These are phyloP conservation scores for Daldinia bambusicola DNA, from an alignment of 495 filamentous ascomycete species.

Conservation along the genomic window DNA sequence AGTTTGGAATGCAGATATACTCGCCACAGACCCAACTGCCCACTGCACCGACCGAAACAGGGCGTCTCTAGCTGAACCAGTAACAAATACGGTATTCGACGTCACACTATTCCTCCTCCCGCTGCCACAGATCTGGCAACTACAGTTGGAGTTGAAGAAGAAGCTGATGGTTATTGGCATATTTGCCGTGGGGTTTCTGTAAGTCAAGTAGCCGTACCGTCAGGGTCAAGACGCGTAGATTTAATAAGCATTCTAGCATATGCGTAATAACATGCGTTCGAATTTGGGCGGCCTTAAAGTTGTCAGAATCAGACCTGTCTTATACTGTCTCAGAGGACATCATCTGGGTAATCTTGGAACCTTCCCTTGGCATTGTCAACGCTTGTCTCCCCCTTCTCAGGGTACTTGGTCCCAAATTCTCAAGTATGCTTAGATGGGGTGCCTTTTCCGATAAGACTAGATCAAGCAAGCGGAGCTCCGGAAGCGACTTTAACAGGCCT, in stretches of 20 bases:
- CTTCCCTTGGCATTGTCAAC: neutral
- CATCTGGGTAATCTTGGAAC: conserved; percentile 1
- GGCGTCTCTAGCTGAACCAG: neutral
- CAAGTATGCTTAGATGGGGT: neutral
- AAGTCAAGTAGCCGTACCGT: neutral
- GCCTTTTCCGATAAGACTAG: neutral
- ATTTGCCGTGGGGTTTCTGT: neutral
- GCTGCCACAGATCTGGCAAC: neutral
- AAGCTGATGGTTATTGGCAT: neutral
- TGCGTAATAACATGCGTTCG: neutral
- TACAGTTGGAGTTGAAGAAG: neutral
- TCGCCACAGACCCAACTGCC: neutral
- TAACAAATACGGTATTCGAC: neutral
- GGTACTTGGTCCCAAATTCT: neutral
- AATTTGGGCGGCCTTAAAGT: neutral
- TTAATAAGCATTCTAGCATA: neutral
- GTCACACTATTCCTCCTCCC: neutral
- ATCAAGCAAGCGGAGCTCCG: neutral
- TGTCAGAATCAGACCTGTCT: neutral
- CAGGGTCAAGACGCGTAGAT: neutral
- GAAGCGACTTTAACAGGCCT: neutral
- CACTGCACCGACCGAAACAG: neutral
- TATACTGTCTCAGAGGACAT: neutral
- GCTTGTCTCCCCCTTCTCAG: neutral
- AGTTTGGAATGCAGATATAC: neutral